phyloP scores from a whole-genome alignment of 148 eudicot species.

The Cornus controversa region DNA sequence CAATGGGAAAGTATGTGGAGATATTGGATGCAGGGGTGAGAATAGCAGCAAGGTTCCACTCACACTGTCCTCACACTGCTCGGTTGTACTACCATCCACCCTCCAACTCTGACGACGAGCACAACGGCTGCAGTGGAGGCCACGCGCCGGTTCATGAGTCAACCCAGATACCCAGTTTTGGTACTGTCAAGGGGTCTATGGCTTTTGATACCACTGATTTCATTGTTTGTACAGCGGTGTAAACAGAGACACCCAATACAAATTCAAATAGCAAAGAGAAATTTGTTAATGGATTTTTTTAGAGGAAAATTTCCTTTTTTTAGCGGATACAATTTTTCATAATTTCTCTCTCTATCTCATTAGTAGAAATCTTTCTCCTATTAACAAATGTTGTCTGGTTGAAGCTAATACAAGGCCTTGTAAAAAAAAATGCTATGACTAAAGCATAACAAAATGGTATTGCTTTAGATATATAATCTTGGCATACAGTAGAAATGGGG shows the following conservation, averaged over 20 bases:
- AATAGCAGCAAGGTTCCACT: conserved; percentile 66
- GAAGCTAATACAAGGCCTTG: too few species aligned
- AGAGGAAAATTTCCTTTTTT: background rate
- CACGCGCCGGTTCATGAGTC: background rate
- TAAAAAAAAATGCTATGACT: too few species aligned
- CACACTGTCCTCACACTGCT: conserved; percentile 81
- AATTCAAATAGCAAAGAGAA: background rate
- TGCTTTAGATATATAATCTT: too few species aligned
- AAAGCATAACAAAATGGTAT: too few species aligned
- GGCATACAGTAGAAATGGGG: too few species aligned
- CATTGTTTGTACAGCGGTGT: conserved; percentile 5
- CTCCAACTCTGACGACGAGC: conserved; percentile 5
- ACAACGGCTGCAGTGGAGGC: background rate
- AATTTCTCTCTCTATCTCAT: too few species aligned
- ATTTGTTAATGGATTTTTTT: background rate
- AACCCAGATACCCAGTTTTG: conserved; percentile 1
- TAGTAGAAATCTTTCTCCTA: too few species aligned
- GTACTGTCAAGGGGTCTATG: background rate
- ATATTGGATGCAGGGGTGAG: conserved; percentile 55
- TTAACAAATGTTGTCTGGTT: too few species aligned
- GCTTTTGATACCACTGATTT: conserved; percentile 11
- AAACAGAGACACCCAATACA: too few species aligned
- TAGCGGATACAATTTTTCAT: too few species aligned
- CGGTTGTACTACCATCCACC: conserved; percentile 82
- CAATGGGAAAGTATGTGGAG: conserved; percentile 53